phyloP scores from a whole-genome alignment of 768 basidiomycete species.

The Rhodotorula diobovata region DNA sequence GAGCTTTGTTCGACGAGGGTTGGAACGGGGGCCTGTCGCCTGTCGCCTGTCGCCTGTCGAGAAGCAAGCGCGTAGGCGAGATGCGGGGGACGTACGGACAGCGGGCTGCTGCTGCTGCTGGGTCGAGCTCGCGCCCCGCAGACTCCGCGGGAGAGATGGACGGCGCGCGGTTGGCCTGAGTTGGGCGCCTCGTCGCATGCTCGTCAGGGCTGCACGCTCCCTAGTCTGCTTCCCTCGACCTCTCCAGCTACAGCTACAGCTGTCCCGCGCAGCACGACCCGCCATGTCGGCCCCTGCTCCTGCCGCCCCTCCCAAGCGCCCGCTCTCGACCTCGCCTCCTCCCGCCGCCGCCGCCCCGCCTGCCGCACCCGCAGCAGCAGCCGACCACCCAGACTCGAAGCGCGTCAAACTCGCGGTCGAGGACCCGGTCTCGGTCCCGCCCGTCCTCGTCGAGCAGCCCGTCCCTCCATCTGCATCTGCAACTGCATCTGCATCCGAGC shows the following conservation, averaged over 20 bases:
- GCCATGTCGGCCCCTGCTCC: neutral
- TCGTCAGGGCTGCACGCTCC: neutral
- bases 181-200: neutral
- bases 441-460: slow-evolving; percentile 4
- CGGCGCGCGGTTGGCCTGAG: neutral
- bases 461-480: neutral
- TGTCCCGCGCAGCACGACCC: neutral
- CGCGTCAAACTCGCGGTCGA: slow-evolving; percentile 16
- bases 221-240: neutral
- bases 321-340: slow-evolving; percentile 16
- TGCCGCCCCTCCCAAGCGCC: slow-evolving; percentile 8
- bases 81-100: no score
- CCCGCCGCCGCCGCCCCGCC: neutral
- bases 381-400: slow-evolving; percentile 9
- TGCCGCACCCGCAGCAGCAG: neutral
- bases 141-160: neutral
- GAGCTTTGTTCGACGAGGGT: no score
- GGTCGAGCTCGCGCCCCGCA: no score
- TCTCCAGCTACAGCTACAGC: neutral
- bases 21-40: no score
- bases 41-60: no score
- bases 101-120: no score
- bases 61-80: no score
- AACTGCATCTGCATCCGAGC: neutral
- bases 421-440: slow-evolving; percentile 11